These are phyloP conservation scores for Malus sylvestris DNA, from an alignment of 306 rosid species.

Conservation along the genomic window DNA sequence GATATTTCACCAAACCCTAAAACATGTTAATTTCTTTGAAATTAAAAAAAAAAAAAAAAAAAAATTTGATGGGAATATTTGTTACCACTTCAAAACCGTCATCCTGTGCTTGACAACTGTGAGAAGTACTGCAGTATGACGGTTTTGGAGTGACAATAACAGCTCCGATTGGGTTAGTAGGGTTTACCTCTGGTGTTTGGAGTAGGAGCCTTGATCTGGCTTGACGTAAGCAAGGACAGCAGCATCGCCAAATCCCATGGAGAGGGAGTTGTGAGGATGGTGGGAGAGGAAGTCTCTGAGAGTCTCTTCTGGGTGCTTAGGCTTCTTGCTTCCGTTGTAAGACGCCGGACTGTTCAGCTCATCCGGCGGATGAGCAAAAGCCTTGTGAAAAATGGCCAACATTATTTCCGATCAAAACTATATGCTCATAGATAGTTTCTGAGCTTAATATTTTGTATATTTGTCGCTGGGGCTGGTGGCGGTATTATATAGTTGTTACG, in stretches of 20 bases:
- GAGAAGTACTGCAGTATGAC: no score
- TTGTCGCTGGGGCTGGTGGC: background rate
- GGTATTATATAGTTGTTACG: conserved; percentile 10
- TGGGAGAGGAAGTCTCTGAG: conserved; percentile 61
- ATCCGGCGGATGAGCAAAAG: conserved; percentile 90
- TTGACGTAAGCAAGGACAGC: conserved; percentile 80
- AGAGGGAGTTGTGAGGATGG: conserved; percentile 59
- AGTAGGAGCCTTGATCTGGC: conserved; percentile 35
- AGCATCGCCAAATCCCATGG: conserved; percentile 62
- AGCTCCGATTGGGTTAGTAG: no score
- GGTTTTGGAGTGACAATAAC: no score
- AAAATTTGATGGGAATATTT: no score
- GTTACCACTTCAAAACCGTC: no score
- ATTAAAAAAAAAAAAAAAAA: no score
- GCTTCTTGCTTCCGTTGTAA: conserved; percentile 51
- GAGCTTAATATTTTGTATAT: background rate
- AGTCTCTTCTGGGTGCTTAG: conserved; percentile 81
- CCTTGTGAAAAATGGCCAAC: conserved; percentile 87
- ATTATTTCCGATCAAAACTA: conserved; percentile 14
- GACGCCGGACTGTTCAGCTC: conserved; percentile 94
- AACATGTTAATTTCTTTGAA: background rate
- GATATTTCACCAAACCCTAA: background rate
- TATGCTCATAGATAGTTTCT: background rate
- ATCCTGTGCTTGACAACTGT: no score
- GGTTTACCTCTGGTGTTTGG: conserved; percentile 51